These are phyloP conservation scores for Epichloe amarillans DNA, from an alignment of 2,329 filamentous ascomycete genomes.

Conservation along the genomic window DNA sequence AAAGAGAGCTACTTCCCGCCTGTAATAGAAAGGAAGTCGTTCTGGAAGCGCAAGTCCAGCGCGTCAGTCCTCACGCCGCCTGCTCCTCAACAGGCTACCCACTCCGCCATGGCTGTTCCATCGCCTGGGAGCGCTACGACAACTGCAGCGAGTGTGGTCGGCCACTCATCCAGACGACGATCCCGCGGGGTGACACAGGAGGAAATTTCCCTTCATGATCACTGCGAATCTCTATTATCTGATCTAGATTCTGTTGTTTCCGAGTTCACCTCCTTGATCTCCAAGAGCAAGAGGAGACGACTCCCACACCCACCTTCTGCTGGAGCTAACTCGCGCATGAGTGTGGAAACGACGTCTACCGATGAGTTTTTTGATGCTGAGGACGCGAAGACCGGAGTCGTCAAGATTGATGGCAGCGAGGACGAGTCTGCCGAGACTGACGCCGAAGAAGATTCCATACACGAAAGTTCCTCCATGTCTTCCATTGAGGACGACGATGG, in stretches of 20 bases:
- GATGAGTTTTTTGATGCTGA: conserved; percentile 98
- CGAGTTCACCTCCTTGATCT: conserved; percentile 67
- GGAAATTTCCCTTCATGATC: conserved; percentile 60
- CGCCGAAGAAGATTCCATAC: conserved; percentile 8
- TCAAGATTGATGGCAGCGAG: conserved; percentile 61
- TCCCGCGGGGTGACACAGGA: conserved; percentile 30
- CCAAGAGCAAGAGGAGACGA: conserved; percentile 67
- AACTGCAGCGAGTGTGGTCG: conserved; percentile 17
- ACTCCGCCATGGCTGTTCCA: conserved; percentile 29
- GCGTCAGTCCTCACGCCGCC: conserved; percentile 29
- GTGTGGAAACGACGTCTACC: conserved; percentile 66
- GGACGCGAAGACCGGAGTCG: conserved; percentile 49
- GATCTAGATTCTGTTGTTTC: conserved; percentile 74
- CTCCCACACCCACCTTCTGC: conserved; percentile 39
- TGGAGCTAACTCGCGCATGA: conserved; percentile 36
- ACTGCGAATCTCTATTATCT: conserved; percentile 69
- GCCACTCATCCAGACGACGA: conserved; percentile 20
- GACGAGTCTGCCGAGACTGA: conserved; percentile 33
- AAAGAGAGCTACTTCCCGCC: conserved; percentile 41
- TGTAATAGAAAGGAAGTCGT: conserved; percentile 51
- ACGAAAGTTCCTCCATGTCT: conserved; percentile 44
- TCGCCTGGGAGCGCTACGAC: conserved; percentile 24
- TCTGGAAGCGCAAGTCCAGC: conserved; percentile 86
- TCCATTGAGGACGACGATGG: conserved; percentile 47
- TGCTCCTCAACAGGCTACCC: conserved; percentile 24